Evolutionary conservation across 208 protist genomes (phyloP).

Genomic region (Lotmaria passim): DNA sequence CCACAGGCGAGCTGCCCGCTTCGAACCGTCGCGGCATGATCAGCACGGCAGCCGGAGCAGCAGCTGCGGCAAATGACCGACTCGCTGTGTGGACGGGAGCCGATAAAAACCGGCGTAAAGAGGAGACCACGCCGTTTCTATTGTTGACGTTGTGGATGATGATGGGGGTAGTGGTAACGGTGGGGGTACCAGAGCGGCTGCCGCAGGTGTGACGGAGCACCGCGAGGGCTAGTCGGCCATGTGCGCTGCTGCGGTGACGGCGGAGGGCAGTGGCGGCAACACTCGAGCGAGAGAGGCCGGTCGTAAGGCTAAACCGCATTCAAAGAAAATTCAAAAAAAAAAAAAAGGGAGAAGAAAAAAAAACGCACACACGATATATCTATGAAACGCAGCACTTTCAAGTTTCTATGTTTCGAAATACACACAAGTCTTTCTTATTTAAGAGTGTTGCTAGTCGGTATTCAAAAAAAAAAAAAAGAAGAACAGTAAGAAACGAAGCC

Average conservation of each 20-base stretch:
- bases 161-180: too few species aligned
- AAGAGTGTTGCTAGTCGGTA: too few species aligned
- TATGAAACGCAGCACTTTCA: too few species aligned
- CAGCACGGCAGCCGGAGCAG: background rate
- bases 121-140: too few species aligned
- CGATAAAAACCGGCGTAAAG: too few species aligned
- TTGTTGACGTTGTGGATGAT: too few species aligned
- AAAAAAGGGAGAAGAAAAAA: background rate
- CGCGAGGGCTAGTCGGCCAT: background rate
- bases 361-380: too few species aligned
- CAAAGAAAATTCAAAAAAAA: conserved; percentile 3
- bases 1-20: background rate
- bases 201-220: background rate
- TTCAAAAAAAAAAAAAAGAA: too few species aligned
- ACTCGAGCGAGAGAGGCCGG: conserved; percentile 1
- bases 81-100: too few species aligned
- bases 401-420: too few species aligned
- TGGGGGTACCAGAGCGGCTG: background rate
- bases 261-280: conserved; percentile 2
- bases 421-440: too few species aligned
- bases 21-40: background rate
- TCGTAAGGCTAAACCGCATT: background rate
- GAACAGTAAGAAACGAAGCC: too few species aligned
- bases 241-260: background rate
- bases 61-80: background rate